A percentile compares a stretch with the other conserved stretches of the same genome.
These are phyloP conservation scores for Komagataella ulmi DNA, from an alignment of 805 yeast genomes.

Conservation along the genomic window DNA sequence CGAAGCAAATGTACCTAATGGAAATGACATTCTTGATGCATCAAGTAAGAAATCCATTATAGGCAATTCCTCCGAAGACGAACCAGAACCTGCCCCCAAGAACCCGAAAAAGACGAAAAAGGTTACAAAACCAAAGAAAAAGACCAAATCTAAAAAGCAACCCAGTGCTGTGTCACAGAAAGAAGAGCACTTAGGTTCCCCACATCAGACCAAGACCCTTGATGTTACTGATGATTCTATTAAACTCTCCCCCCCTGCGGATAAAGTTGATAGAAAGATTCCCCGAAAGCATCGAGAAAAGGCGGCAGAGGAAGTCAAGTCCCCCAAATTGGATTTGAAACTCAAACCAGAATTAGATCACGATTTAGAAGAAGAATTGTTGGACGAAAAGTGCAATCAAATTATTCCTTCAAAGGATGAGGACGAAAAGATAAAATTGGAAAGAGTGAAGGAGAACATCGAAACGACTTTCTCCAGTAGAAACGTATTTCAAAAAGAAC, in stretches of 20 bases:
- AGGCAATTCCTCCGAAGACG: neutral
- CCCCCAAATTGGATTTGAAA: neutral
- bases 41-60: neutral
- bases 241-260: neutral
- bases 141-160: neutral
- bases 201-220: neutral
- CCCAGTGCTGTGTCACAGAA: neutral
- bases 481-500: neutral
- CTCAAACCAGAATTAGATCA: neutral
- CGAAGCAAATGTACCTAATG: constrained; percentile 9
- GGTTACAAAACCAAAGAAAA: neutral
- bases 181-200: neutral
- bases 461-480: neutral
- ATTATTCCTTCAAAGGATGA: neutral
- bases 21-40: constrained; percentile 11
- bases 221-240: neutral
- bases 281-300: neutral
- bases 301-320: neutral
- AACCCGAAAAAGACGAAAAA: neutral
- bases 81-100: neutral
- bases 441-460: neutral
- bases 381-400: neutral
- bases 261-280: neutral
- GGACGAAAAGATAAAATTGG: neutral
- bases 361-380: neutral